Conservation (phyloP, 2,329 filamentous ascomycete genomes). For the Emergomyces orientalis region DNA sequence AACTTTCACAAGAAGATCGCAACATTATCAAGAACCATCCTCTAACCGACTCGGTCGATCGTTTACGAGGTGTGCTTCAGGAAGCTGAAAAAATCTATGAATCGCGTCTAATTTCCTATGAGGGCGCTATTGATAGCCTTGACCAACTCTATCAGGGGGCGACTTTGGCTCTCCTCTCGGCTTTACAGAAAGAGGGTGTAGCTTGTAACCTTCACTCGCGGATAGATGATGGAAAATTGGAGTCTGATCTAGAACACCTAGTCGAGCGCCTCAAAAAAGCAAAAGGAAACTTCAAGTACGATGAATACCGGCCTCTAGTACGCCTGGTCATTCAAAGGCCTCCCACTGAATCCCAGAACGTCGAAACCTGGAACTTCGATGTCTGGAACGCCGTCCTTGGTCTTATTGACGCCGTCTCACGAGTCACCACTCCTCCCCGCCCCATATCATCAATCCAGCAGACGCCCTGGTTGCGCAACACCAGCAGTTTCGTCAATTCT, state of each 20-base stretch:
- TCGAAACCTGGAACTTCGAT: constrained; percentile 1
- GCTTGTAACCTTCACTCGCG: too few relatives aligned
- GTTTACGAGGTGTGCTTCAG: too few relatives aligned
- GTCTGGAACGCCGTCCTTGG: constrained; percentile 9
- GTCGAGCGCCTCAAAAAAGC: constrained; percentile 2
- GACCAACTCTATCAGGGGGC: too few relatives aligned
- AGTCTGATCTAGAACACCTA: not conserved
- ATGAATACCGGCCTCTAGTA: constrained; percentile 6
- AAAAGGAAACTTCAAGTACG: constrained; percentile 7
- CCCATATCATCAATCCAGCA: constrained; percentile 10
- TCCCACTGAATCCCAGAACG: constrained; percentile 1
- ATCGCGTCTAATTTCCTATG: too few relatives aligned
- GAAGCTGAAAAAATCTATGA: too few relatives aligned
- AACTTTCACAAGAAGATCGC: too few relatives aligned
- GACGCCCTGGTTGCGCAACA: constrained; percentile 15
- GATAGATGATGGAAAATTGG: too few relatives aligned
- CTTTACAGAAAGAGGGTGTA: too few relatives aligned
- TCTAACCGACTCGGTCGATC: too few relatives aligned
- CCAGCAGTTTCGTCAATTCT: constrained; percentile 16
- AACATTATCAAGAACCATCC: too few relatives aligned
- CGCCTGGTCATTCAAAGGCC: constrained; percentile 9
- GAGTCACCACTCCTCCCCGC: not conserved
- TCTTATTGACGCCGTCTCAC: constrained; percentile 4
- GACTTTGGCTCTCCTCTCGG: too few relatives aligned
- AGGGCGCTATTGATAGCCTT: too few relatives aligned